phyloP scores from a whole-genome alignment of 495 filamentous ascomycete species.

The Collariella sp. region DNA sequence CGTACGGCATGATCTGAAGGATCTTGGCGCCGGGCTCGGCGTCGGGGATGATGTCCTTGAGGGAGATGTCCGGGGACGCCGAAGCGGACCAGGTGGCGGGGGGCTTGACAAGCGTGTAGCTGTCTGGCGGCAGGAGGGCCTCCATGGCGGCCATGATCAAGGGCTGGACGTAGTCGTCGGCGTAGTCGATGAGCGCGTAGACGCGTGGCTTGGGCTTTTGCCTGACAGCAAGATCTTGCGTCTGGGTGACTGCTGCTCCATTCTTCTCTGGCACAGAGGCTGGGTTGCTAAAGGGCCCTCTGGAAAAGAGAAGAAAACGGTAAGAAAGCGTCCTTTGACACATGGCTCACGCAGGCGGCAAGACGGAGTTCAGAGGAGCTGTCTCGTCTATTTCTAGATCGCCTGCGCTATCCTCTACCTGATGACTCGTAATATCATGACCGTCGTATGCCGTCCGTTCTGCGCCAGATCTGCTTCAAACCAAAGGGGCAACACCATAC shows the following conservation, averaged over 20 bases:
- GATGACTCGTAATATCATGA: conserved; percentile 3
- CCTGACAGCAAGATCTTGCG: neutral
- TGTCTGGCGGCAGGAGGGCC: conserved; percentile 45
- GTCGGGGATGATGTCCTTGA: conserved; percentile 23
- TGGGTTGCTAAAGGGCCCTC: neutral
- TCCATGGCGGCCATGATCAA: conserved; percentile 66
- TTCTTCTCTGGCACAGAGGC: neutral
- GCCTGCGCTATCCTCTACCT: conserved; percentile 25
- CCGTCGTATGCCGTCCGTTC: conserved; percentile 6
- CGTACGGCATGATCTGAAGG: conserved; percentile 82
- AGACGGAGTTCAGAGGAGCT: conserved; percentile 9
- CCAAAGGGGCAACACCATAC: conserved; percentile 33
- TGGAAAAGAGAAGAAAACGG: neutral
- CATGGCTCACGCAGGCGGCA: neutral
- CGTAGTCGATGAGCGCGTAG: conserved; percentile 73
- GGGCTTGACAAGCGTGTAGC: conserved; percentile 26
- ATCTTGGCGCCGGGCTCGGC: conserved; percentile 39
- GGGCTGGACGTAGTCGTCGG: conserved; percentile 77
- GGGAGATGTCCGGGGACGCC: conserved; percentile 22
- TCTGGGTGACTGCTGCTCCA: neutral
- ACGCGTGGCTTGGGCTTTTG: conserved; percentile 27
- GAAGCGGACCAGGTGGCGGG: conserved; percentile 15
- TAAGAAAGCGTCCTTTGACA: conserved; percentile 5
- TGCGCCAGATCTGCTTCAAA: conserved; percentile 1
- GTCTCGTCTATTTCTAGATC: conserved; percentile 23